Conservation (phyloP, 2,329 filamentous ascomycete species). For the Colletotrichum falcatum region DNA sequence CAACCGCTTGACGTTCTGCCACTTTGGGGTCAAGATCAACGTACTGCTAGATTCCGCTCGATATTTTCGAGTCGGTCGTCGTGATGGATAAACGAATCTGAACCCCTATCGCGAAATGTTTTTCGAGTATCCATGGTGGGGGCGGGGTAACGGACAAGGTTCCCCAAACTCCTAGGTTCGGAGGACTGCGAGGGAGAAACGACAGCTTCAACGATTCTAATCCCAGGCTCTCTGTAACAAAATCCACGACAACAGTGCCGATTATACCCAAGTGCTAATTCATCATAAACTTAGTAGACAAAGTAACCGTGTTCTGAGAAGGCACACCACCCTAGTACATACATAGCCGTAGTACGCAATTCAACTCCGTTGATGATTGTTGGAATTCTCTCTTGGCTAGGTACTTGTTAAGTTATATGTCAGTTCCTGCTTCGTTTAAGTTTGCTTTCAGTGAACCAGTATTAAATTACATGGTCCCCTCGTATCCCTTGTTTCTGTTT, state of each 20-base stretch:
- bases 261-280: neutral
- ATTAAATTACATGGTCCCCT: too few species aligned
- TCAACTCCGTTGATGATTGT: neutral
- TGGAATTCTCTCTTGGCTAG: neutral
- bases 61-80: conserved; percentile 8
- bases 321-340: neutral
- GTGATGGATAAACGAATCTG: neutral
- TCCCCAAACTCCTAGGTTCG: conserved; percentile 19
- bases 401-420: neutral
- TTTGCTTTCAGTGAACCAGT: too few species aligned
- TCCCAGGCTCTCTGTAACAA: neutral
- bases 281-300: neutral
- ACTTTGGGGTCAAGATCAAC: neutral
- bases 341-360: neutral
- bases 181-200: neutral
- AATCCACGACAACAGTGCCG: too few species aligned
- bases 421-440: neutral
- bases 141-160: conserved; percentile 37
- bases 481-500: too few species aligned
- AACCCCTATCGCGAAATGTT: conserved; percentile 31
- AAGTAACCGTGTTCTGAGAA: neutral
- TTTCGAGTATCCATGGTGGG: conserved; percentile 39
- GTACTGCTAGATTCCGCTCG: neutral
- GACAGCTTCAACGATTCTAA: neutral
- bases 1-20: neutral